Evolutionary conservation across 2,329 filamentous ascomycete species (phyloP).

Genomic region (Trichoderma sp.): DNA sequence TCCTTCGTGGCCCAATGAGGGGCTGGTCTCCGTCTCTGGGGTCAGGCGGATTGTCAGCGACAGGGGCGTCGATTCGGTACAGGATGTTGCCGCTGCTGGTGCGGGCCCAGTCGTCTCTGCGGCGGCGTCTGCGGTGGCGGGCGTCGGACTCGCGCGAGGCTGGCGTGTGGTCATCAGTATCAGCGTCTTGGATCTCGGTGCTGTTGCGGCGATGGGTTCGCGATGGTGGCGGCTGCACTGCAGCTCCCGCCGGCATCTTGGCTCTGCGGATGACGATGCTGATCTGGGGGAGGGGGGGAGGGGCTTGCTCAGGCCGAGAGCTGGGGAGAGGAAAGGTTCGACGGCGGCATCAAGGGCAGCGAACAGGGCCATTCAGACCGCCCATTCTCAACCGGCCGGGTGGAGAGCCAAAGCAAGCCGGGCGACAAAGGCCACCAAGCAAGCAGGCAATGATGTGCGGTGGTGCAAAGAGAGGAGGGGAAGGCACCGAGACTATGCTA

Average conservation of each 20-base stretch:
- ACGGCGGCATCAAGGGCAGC: slow-evolving; percentile 12
- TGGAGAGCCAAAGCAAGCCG: slow-evolving; percentile 8
- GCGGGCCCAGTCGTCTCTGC: slow-evolving; percentile 31
- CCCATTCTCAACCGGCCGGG: slow-evolving; percentile 17
- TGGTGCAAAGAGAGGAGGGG: slow-evolving; percentile 1
- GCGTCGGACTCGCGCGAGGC: slow-evolving; percentile 19
- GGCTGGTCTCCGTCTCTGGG: no score
- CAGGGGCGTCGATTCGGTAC: slow-evolving; percentile 32
- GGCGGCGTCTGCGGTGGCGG: slow-evolving; percentile 21
- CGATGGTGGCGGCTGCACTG: slow-evolving; percentile 23
- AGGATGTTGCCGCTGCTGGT: slow-evolving; percentile 35
- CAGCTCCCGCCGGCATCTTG: slow-evolving; percentile 26
- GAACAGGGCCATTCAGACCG: slow-evolving; percentile 21
- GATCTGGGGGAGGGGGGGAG: slow-evolving; percentile 20
- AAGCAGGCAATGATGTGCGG: slow-evolving; percentile 12
- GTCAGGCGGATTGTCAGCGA: slow-evolving; percentile 19
- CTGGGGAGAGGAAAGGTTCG: slow-evolving; percentile 6
- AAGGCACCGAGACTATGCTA: slow-evolving; percentile 6
- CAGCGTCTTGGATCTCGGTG: neutral
- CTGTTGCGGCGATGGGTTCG: slow-evolving; percentile 16
- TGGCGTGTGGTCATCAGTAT: slow-evolving; percentile 23
- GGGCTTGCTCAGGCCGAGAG: neutral
- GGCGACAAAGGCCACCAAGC: neutral
- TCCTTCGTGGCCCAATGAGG: slow-evolving; percentile 43
- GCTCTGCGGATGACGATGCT: neutral